phyloP scores from a whole-genome alignment of 345 rosid genomes.

The Brassica rapa region DNA sequence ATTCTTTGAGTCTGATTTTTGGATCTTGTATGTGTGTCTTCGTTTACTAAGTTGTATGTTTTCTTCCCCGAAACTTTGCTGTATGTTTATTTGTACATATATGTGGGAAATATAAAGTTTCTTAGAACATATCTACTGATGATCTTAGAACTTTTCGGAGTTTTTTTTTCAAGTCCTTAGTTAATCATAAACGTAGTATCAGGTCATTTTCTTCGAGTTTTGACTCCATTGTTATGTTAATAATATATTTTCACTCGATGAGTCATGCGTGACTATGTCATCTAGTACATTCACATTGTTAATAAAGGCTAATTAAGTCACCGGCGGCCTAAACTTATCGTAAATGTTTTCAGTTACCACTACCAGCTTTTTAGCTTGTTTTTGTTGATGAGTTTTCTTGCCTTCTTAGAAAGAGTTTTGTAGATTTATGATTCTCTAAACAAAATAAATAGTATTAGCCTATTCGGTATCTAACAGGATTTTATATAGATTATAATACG shows the following conservation, averaged over 20 bases:
- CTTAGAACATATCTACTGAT: neutral
- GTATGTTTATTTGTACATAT: neutral
- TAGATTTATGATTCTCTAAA: neutral
- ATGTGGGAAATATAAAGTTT: neutral
- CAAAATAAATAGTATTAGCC: neutral
- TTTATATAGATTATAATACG: neutral
- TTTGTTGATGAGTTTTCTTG: neutral
- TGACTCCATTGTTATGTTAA: neutral
- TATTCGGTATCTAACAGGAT: neutral
- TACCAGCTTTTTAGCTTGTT: neutral
- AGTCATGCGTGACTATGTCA: conserved; percentile 6
- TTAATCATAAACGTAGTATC: neutral
- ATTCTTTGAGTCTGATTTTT: neutral
- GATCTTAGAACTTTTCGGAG: neutral
- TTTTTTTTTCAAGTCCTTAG: neutral
- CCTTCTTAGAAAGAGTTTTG: neutral
- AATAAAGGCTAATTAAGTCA: neutral
- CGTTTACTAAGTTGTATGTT: neutral
- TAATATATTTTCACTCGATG: neutral
- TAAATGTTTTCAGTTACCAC: neutral
- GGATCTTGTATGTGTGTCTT: neutral
- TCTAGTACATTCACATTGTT: neutral
- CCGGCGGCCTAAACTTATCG: neutral
- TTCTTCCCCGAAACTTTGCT: neutral
- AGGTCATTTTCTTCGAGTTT: neutral